Conservation (phyloP, 352 stramenopile genomes). For the Phytophthora pinifolia region DNA sequence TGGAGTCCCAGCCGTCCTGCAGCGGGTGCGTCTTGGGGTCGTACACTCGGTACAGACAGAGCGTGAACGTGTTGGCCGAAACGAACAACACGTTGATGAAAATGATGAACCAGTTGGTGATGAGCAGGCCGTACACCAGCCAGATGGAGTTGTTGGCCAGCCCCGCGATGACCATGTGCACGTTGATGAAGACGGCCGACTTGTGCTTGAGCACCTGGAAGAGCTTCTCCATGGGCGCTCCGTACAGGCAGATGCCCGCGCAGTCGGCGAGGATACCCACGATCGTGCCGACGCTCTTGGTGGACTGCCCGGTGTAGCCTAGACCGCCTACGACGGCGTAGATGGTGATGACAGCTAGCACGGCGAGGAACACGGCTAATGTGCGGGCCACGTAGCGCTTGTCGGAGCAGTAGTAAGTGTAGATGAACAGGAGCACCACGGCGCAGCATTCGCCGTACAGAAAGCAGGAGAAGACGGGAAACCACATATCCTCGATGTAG, state of each 20-base stretch:
- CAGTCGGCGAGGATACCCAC: conserved; percentile 34
- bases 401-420: conserved; percentile 34
- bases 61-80: conserved; percentile 28
- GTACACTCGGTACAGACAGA: conserved; percentile 34
- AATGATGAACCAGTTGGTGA: conserved; percentile 41
- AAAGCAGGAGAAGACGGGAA: conserved; percentile 48
- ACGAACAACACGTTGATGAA: conserved; percentile 35
- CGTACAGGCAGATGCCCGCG: conserved; percentile 47
- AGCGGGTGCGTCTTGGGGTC: conserved; percentile 33
- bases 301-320: conserved; percentile 35
- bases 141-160: conserved; percentile 48
- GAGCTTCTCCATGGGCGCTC: conserved; percentile 41
- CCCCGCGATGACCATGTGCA: conserved; percentile 50
- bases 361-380: conserved; percentile 18
- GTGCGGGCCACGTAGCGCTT: conserved; percentile 30
- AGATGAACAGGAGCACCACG: conserved; percentile 39
- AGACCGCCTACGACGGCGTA: conserved; percentile 41
- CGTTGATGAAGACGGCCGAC: conserved; percentile 51
- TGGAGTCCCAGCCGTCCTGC: conserved; percentile 20
- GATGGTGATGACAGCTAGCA: conserved; percentile 32
- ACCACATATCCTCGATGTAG: conserved; percentile 42
- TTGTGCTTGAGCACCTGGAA: conserved; percentile 41
- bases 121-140: conserved; percentile 33
- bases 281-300: conserved; percentile 23
- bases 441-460: conserved; percentile 36